These are phyloP conservation scores for Metschnikowia kunwiensis DNA, from an alignment of 805 yeast species.

Conservation along the genomic window DNA sequence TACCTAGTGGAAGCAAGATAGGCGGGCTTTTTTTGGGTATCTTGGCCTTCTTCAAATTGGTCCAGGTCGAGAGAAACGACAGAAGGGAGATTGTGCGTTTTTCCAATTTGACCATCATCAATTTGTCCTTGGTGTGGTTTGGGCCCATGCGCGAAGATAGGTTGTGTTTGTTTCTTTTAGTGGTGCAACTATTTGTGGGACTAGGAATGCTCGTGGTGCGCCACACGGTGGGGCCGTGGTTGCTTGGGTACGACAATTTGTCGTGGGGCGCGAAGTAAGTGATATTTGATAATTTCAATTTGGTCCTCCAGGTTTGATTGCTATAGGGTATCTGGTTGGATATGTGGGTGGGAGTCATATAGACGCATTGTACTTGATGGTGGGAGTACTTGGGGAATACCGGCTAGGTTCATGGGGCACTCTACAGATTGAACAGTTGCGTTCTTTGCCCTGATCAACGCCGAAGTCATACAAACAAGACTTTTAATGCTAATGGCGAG, in stretches of 20 bases:
- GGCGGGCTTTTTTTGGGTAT: conserved; percentile 35
- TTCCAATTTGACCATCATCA: conserved; percentile 86
- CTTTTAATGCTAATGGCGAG: no score
- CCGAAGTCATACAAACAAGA: no score
- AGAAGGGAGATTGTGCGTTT: conserved; percentile 39
- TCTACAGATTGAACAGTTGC: no score
- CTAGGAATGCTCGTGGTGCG: conserved; percentile 63
- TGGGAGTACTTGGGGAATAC: no score
- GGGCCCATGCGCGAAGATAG: conserved; percentile 89
- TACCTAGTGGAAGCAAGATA: conserved; percentile 27
- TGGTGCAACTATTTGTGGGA: conserved; percentile 65
- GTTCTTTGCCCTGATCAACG: no score
- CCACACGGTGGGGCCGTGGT: conserved; percentile 79
- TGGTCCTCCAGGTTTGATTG: no score
- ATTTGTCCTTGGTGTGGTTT: conserved; percentile 74
- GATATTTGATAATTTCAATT: no score
- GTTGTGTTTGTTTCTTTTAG: conserved; percentile 59
- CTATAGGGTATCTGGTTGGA: no score
- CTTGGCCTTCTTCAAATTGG: conserved; percentile 48
- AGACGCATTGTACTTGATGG: no score
- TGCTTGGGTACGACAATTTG: conserved; percentile 87
- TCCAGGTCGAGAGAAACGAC: conserved; percentile 33
- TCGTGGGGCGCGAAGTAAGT: conserved; percentile 36
- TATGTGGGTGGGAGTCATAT: no score
- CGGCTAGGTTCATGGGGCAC: no score